Conservation (phyloP, 805 yeast species). For the Blastobotrys peoriensis region DNA sequence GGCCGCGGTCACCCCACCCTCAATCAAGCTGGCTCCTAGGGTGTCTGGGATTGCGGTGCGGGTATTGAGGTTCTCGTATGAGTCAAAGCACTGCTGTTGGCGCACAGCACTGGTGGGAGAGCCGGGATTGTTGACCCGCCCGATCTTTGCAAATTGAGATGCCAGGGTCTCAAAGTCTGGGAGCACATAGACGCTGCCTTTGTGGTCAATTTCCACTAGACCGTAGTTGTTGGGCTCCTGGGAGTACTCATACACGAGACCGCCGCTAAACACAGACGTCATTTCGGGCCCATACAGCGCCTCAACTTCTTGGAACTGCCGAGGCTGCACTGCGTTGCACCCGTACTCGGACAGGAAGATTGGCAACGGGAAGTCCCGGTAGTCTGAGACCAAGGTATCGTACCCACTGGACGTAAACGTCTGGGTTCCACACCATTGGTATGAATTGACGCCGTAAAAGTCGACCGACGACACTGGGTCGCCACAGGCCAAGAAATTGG, state of each 20-base stretch:
- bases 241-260: constrained; percentile 72
- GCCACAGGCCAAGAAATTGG: constrained; percentile 75
- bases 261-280: constrained; percentile 78
- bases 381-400: constrained; percentile 62
- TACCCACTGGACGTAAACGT: constrained; percentile 77
- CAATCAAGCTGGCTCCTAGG: constrained; percentile 29
- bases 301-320: constrained; percentile 69
- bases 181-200: constrained; percentile 37
- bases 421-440: constrained; percentile 85
- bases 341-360: constrained; percentile 90
- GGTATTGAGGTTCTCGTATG: constrained; percentile 23
- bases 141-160: constrained; percentile 5
- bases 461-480: constrained; percentile 52
- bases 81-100: constrained; percentile 13
- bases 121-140: not conserved
- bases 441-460: constrained; percentile 74
- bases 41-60: constrained; percentile 27
- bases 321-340: constrained; percentile 75
- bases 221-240: constrained; percentile 81
- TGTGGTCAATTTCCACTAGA: constrained; percentile 48
- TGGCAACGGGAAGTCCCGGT: constrained; percentile 62
- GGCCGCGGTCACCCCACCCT: constrained; percentile 26
- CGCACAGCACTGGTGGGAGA: constrained; percentile 7
- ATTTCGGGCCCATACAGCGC: constrained; percentile 64
- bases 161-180: constrained; percentile 50